These are phyloP conservation scores for Neopestalotiopsis sp. DNA, from an alignment of 2,329 filamentous ascomycete genomes.

Conservation along the genomic window DNA sequence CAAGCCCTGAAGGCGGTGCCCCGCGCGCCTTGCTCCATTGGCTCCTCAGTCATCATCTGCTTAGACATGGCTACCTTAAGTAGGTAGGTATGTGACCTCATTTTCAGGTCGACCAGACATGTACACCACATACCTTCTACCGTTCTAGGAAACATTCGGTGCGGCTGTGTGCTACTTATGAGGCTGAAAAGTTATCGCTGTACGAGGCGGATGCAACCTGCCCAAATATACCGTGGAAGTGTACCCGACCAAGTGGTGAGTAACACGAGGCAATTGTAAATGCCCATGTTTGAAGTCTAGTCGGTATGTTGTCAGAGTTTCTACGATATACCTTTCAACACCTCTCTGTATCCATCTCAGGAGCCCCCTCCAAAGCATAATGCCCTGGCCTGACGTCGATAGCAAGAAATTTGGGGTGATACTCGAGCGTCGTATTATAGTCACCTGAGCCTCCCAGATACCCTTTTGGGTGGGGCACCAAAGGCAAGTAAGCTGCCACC, in stretches of 20 bases:
- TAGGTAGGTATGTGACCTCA: background rate
- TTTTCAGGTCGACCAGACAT: background rate
- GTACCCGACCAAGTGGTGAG: background rate
- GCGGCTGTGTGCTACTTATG: background rate
- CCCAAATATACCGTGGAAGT: background rate
- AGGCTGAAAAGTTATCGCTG: background rate
- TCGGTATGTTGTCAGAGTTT: background rate
- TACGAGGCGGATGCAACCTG: background rate
- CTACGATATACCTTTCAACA: background rate
- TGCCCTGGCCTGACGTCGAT: background rate
- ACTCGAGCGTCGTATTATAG: conserved; percentile 2
- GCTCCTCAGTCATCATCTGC: background rate
- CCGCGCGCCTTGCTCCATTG: background rate
- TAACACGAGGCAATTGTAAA: background rate
- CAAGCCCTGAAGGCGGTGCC: background rate
- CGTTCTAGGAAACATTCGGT: background rate
- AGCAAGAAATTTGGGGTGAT: background rate
- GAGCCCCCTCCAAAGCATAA: background rate
- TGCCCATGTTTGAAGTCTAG: background rate
- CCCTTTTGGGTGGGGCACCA: background rate
- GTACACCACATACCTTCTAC: too few species aligned
- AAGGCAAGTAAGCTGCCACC: background rate
- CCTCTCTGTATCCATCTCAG: background rate
- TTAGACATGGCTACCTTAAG: background rate
- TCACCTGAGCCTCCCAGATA: background rate